Base-by-base conservation (phyloP, 2,329 filamentous ascomycete species). In the Fonsecaea erecta region DNA sequence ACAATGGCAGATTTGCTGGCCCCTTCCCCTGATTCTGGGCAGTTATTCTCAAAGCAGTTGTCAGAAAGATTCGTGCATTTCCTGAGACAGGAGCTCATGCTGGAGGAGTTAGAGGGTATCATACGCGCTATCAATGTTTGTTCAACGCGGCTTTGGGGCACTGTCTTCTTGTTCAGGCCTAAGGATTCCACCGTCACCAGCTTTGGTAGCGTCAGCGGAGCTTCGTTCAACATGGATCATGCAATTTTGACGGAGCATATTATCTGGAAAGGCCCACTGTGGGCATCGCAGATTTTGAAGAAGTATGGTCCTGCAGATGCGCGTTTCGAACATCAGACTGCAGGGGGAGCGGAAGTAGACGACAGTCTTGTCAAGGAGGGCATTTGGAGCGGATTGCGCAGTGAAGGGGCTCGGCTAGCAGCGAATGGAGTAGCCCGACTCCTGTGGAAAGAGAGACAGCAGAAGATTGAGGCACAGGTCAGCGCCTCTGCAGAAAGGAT, bases 341-440 rank as follows among this genome's bases (percentile, higher is more conserved):
- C 9, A 34, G 26, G 16, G 12, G 57, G 28, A 4, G 26, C 14
- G 1, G 57, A 48, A 26, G 21, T 52, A 16, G 52, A 62, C 28
- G 48, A 56, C 30, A 48, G 3, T 37, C 40, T 62, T 24, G 46
- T 67, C 46, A 55, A 24, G 26, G 37, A 65, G 24, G 65, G 62
- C 14, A 8, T 67, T 12, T 67, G 65, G 65, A 62, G 28, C 18
- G 62, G 62, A 3, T 43, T 57, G 32, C 62, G 40, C 16, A 51
- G 62, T 28, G 51, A 65, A 28, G 65, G 62, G 8, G 62, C 62
- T 34, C 62, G 62, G 14, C 35, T 67, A 12, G 65, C 65, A 16
- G 58, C 65, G 18, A 67, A 65, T 56, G 65, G 65, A 40, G 35
- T 65, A n/a, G 65, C 54, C 11, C 52, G 65, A 24, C 46, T 67